Percentiles rank a stretch among this genome's conserved stretches.
These are phyloP conservation scores for Neurospora discreta DNA, from an alignment of 495 filamentous ascomycete species.

Conservation along the genomic window DNA sequence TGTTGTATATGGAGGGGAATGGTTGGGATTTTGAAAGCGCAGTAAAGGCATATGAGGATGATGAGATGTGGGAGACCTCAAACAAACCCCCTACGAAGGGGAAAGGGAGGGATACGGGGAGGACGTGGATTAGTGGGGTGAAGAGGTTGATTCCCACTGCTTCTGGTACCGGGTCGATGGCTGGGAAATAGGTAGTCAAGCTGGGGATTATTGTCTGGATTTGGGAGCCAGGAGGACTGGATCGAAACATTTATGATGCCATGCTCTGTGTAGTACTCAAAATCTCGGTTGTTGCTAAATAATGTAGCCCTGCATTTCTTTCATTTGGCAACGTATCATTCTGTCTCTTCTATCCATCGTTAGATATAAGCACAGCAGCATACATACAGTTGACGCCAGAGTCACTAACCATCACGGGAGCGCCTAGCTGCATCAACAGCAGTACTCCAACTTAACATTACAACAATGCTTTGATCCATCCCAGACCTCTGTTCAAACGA, in stretches of 20 bases:
- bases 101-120: constrained; percentile 17
- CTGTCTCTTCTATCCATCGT: neutral
- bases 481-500: neutral
- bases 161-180: neutral
- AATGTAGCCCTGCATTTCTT: neutral
- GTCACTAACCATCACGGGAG: neutral
- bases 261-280: neutral
- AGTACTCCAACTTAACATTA: neutral
- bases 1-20: constrained; percentile 56
- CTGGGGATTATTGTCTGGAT: neutral
- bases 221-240: neutral
- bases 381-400: neutral
- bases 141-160: neutral
- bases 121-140: neutral
- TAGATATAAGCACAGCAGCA: neutral
- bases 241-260: neutral
- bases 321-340: neutral
- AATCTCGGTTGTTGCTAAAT: neutral
- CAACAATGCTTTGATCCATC: neutral
- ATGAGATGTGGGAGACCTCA: constrained; percentile 54
- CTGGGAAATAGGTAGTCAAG: neutral
- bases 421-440: neutral
- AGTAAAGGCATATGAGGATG: constrained; percentile 47
- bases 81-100: neutral
- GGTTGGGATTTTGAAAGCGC: constrained; percentile 54